These are phyloP conservation scores for Entonaema liquescens DNA, from an alignment of 495 filamentous ascomycete species.

Conservation along the genomic window DNA sequence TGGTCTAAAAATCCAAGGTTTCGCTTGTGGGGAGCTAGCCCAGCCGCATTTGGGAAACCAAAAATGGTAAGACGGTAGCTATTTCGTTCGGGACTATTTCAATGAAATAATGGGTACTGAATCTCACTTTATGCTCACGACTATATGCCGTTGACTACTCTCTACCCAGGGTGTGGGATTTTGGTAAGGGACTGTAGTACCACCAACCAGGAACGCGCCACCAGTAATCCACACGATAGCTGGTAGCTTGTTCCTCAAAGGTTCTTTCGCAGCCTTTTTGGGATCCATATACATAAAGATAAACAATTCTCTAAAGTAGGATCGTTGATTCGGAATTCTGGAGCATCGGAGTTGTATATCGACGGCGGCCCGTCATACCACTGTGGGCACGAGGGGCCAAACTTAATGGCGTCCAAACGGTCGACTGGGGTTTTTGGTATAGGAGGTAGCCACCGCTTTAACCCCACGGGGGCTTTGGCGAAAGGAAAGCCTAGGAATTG, in stretches of 20 bases:
- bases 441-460: background rate
- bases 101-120: too few species aligned
- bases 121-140: too few species aligned
- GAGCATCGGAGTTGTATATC: background rate
- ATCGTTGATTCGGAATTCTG: background rate
- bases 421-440: background rate
- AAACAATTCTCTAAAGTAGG: background rate
- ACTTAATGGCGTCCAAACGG: background rate
- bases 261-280: background rate
- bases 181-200: background rate
- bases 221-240: background rate
- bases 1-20: too few species aligned
- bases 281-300: background rate
- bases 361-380: background rate
- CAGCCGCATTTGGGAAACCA: too few species aligned
- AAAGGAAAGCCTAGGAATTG: background rate
- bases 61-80: too few species aligned
- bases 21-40: too few species aligned
- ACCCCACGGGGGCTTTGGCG: background rate
- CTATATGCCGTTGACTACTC: too few species aligned
- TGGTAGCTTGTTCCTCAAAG: background rate
- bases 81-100: too few species aligned
- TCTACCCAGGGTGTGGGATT: background rate
- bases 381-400: background rate
- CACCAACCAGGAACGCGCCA: background rate